These are phyloP conservation scores for Eutypella sp. DNA, from an alignment of 2,329 filamentous ascomycete species.

Conservation along the genomic window DNA sequence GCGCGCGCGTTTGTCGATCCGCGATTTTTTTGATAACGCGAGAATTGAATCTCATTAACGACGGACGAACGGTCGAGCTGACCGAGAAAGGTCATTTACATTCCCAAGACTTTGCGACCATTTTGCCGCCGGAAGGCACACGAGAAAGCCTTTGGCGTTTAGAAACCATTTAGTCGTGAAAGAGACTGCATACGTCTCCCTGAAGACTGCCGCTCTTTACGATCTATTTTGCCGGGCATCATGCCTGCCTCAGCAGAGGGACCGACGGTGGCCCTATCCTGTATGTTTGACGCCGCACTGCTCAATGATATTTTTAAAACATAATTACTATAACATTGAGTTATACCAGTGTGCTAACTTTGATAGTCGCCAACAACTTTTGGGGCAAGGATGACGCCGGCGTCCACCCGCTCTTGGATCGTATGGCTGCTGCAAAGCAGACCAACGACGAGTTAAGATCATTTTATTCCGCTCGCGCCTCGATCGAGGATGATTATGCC, in stretches of 20 bases:
- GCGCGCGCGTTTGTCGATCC: too few relatives aligned
- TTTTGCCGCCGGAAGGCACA: not conserved
- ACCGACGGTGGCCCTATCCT: conserved; percentile 64
- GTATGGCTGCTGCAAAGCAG: conserved; percentile 90
- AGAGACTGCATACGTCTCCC: not conserved
- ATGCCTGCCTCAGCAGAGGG: conserved; percentile 39
- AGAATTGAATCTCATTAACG: too few relatives aligned
- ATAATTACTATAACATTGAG: not conserved
- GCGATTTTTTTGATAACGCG: too few relatives aligned
- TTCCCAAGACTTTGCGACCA: not conserved
- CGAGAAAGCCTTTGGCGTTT: too few relatives aligned
- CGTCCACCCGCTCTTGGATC: conserved; percentile 83
- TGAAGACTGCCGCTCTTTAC: not conserved
- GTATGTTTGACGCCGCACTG: conserved; percentile 4
- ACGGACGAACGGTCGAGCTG: too few relatives aligned
- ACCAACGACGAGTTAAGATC: conserved; percentile 89
- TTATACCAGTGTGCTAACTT: conserved; percentile 16
- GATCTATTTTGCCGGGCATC: not conserved
- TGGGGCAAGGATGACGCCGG: conserved; percentile 99
- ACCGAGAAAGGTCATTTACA: too few relatives aligned
- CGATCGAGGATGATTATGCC: conserved; percentile 95
- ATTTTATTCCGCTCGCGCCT: conserved; percentile 86
- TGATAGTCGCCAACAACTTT: conserved; percentile 92
- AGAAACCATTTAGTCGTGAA: not conserved
- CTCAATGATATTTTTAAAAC: not conserved